Base-by-base conservation (phyloP, 352 stramenopile genomes). In the Phytophthora litchii region DNA sequence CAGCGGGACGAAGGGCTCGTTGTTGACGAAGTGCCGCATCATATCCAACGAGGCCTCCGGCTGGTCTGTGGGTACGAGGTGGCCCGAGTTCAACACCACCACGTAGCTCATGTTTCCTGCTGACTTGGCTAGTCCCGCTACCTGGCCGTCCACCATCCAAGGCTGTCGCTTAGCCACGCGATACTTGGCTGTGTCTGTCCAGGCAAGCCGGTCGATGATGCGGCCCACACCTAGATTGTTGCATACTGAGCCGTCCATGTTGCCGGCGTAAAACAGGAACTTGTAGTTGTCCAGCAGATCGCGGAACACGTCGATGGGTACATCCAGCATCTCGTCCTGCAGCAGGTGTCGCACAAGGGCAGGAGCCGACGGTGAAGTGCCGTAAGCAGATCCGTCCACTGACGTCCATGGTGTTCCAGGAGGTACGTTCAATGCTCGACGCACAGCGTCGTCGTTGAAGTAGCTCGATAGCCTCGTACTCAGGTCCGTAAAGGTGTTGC, bases 391-490 rank as follows among this genome's bases (percentile, higher is more conserved):
- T 31, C 82, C 84, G 35, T 91, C 82, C 21, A 88, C 76, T 16
- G 84, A 94, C 17, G 32, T 67, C 84, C 84, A 94, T 8, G 65
- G 74, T 10, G 80, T 88, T 16, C 78, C 80, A 3, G 60, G 54
- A 12, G 79, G 75, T 13, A 98, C 88, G 54, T 98, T 86, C 16
- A 98, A 74, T 10, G 92, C 93, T 34, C 88, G 73, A 40, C 83
- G 81, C 41, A 97, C 89, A 1, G 60, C 64, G 41, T 92, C 68
- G 47, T 86, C 66, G 50, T 93, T 93, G 27, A 98, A 86, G 51
- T 96, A 98, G 43, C 73, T 79, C 19, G 74, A 86, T 10, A 94
- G 60, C 17, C 59, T 29, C 19, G 43, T 54, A 31, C 74, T 90
- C 52, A 90, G 46, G 10, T 78, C 77, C 29, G 69, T 56, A 45